phyloP scores from a whole-genome alignment of 352 stramenopile genomes.

The Lagenidium sp. region DNA sequence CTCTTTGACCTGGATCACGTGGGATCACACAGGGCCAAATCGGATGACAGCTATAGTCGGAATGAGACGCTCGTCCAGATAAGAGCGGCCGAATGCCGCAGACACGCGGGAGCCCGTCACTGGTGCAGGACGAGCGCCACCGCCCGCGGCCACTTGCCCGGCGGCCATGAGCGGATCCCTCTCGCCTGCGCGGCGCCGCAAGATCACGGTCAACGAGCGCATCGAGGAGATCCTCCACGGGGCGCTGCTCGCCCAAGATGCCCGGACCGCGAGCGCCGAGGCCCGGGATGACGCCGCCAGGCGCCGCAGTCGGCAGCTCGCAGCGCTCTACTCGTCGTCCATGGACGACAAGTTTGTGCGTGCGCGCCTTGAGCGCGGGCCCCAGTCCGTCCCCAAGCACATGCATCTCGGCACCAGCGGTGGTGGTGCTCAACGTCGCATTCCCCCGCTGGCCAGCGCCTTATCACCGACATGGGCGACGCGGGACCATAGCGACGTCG shows the following conservation, averaged over 20 bases:
- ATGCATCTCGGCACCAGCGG: conserved; percentile 22
- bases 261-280: conserved; percentile 14
- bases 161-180: too few relatives aligned
- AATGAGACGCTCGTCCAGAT: too few relatives aligned
- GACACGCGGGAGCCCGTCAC: too few relatives aligned
- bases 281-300: conserved; percentile 16
- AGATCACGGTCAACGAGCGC: conserved; percentile 63
- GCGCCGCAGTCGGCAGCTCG: conserved; percentile 32
- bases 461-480: conserved; percentile 14
- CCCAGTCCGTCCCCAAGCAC: conserved; percentile 31
- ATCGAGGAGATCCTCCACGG: conserved; percentile 52
- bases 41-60: too few relatives aligned
- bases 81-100: too few relatives aligned
- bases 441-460: conserved; percentile 3
- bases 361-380: conserved; percentile 35
- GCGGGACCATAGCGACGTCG: background rate
- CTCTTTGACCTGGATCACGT: too few relatives aligned
- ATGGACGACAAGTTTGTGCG: conserved; percentile 19
- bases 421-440: background rate
- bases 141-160: too few relatives aligned
- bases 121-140: too few relatives aligned
- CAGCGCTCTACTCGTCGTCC: conserved; percentile 37
- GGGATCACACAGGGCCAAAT: too few relatives aligned
- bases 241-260: conserved; percentile 22
- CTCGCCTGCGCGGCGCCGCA: too few relatives aligned